These are phyloP conservation scores for Chytridiales sp. DNA, from an alignment of 371 early-diverging fungal genomes.

Conservation along the genomic window DNA sequence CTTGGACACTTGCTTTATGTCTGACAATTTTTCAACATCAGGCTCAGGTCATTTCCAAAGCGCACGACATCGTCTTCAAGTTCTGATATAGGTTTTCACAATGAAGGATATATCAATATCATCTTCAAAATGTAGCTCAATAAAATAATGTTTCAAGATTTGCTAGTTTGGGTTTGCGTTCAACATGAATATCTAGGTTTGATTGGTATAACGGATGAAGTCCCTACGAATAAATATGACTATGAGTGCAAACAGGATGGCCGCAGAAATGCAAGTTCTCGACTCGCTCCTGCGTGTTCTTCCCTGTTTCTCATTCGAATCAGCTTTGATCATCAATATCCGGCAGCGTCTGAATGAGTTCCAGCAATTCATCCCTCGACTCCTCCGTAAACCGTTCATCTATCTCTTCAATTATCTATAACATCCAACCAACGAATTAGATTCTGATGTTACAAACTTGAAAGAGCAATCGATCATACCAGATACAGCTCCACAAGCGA, in stretches of 20 bases:
- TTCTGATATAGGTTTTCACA: no score
- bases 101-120: not conserved
- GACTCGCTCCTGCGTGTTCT: not conserved
- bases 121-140: not conserved
- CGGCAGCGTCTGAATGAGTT: conserved; percentile 1
- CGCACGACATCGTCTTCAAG: conserved; percentile 86
- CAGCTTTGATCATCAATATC: not conserved
- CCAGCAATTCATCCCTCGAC: not conserved
- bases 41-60: conserved; percentile 79
- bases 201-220: no score
- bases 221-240: no score
- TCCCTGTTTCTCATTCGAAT: no score
- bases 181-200: no score
- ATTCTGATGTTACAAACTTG: not conserved
- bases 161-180: no score
- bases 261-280: not conserved
- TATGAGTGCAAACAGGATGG: no score
- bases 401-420: conserved; percentile 22
- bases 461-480: conserved; percentile 10
- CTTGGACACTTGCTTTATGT: not conserved
- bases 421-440: not conserved
- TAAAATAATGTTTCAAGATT: no score
- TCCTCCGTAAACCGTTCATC: conserved; percentile 18
- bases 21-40: conserved; percentile 69
- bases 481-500: conserved; percentile 27